Evolutionary conservation across 805 yeast genomes (phyloP).

Genomic region (Pichia deserticola): DNA sequence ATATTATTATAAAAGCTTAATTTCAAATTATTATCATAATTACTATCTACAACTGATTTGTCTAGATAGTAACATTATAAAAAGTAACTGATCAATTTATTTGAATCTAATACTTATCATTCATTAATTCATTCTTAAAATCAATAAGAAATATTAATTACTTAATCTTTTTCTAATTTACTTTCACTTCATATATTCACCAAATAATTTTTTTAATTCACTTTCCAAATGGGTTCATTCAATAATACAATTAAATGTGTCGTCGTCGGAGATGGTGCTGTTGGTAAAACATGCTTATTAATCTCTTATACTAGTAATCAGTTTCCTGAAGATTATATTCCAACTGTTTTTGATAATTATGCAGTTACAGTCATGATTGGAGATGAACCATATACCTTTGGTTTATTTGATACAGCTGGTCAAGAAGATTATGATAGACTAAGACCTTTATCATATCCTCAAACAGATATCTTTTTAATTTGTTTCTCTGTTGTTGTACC

Average conservation of each 20-base stretch:
- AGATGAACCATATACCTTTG: conserved; percentile 95
- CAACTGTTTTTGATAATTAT: conserved; percentile 95
- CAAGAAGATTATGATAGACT: conserved; percentile 98
- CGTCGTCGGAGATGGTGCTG: conserved; percentile 99
- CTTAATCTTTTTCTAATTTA: too few relatives aligned
- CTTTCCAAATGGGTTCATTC: conserved; percentile 10
- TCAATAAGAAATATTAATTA: too few relatives aligned
- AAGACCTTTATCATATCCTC: conserved; percentile 94
- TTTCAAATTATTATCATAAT: too few relatives aligned
- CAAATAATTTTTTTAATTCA: too few relatives aligned
- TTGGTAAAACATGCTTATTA: conserved; percentile 92
- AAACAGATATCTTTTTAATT: conserved; percentile 92
- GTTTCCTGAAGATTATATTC: conserved; percentile 97
- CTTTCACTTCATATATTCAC: too few relatives aligned
- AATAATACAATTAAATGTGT: conserved; percentile 71
- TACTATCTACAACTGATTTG: too few relatives aligned
- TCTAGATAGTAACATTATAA: too few relatives aligned
- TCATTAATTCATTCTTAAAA: too few relatives aligned
- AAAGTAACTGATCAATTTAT: too few relatives aligned
- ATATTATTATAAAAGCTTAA: too few relatives aligned
- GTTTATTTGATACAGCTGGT: conserved; percentile 98
- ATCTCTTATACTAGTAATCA: conserved; percentile 95
- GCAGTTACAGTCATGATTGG: conserved; percentile 95
- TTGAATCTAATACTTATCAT: too few relatives aligned
- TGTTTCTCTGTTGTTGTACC: conserved; percentile 97